Evolutionary conservation across 2,329 filamentous ascomycete genomes (phyloP).

Genomic region (Alternaria brassicicola): DNA sequence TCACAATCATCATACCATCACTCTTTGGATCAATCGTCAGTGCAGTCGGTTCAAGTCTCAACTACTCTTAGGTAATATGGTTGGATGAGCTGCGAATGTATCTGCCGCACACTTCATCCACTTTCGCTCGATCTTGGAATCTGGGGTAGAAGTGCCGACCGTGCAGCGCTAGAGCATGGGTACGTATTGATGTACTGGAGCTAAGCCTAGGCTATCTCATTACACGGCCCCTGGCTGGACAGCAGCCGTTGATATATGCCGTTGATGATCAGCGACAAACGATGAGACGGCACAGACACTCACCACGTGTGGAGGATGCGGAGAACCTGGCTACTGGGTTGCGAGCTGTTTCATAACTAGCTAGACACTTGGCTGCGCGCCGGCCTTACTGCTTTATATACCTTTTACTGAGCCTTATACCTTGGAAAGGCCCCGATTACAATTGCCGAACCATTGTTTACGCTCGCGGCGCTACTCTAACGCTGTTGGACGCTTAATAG

Average conservation of each 20-base stretch:
- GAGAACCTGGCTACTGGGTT: constrained; percentile 1
- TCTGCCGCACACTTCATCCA: constrained; percentile 8
- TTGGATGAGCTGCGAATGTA: neutral
- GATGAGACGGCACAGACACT: neutral
- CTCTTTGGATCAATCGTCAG: neutral
- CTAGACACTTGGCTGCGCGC: neutral
- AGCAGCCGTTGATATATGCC: neutral
- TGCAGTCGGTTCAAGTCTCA: neutral
- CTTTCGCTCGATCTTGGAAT: neutral
- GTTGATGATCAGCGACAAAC: neutral
- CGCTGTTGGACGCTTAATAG: neutral
- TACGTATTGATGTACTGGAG: neutral
- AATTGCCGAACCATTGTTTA: neutral
- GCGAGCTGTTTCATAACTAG: neutral
- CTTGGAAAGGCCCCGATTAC: neutral
- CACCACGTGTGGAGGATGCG: neutral
- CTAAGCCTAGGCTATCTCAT: neutral
- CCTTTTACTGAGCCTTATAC: neutral
- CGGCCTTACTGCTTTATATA: neutral
- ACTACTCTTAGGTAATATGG: neutral
- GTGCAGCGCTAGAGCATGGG: neutral
- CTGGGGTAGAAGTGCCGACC: neutral
- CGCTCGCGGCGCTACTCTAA: neutral
- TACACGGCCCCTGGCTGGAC: neutral
- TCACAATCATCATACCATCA: neutral